Conservation (phyloP, 805 yeast species). For the Kuraishia molischiana region DNA sequence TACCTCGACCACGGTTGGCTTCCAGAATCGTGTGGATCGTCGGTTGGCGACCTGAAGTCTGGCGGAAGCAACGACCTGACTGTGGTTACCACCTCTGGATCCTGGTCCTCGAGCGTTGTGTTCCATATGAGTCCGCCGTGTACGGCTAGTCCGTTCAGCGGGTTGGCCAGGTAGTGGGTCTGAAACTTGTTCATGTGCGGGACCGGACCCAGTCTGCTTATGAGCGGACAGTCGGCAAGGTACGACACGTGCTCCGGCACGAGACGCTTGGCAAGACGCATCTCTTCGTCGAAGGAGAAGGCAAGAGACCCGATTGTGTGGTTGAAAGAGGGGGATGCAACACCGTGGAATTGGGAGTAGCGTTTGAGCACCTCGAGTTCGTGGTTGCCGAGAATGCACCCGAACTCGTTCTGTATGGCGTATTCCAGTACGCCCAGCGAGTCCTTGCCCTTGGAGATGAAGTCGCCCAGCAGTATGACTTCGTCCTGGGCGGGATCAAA, state of each 20-base stretch:
- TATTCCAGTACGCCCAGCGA: slow-evolving; percentile 60
- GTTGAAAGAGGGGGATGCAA: slow-evolving; percentile 10
- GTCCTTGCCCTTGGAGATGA: slow-evolving; percentile 75
- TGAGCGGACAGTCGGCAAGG: slow-evolving; percentile 52
- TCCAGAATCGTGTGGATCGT: slow-evolving; percentile 21
- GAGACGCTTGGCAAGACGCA: slow-evolving; percentile 41
- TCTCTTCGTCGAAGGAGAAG: slow-evolving; percentile 23
- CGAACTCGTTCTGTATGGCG: slow-evolving; percentile 47
- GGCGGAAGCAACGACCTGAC: slow-evolving; percentile 66
- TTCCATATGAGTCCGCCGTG: slow-evolving; percentile 82
- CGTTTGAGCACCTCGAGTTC: slow-evolving; percentile 62
- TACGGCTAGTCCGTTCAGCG: slow-evolving; percentile 46
- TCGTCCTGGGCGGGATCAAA: slow-evolving; percentile 41
- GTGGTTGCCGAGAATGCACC: slow-evolving; percentile 84
- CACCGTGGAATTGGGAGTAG: slow-evolving; percentile 52
- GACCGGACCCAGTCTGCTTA: slow-evolving; percentile 51
- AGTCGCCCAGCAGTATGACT: slow-evolving; percentile 73
- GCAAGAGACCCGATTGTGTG: slow-evolving; percentile 7
- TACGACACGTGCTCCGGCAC: slow-evolving; percentile 52
- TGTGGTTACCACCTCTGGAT: slow-evolving; percentile 53
- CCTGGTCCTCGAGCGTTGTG: slow-evolving; percentile 42
- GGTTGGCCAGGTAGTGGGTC: slow-evolving; percentile 8
- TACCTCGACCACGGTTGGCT: slow-evolving; percentile 22
- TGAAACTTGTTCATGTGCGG: slow-evolving; percentile 27
- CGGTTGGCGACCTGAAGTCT: slow-evolving; percentile 47